These are phyloP conservation scores for Pleurotus cornucopiae DNA, from an alignment of 768 basidiomycete genomes.

Conservation along the genomic window DNA sequence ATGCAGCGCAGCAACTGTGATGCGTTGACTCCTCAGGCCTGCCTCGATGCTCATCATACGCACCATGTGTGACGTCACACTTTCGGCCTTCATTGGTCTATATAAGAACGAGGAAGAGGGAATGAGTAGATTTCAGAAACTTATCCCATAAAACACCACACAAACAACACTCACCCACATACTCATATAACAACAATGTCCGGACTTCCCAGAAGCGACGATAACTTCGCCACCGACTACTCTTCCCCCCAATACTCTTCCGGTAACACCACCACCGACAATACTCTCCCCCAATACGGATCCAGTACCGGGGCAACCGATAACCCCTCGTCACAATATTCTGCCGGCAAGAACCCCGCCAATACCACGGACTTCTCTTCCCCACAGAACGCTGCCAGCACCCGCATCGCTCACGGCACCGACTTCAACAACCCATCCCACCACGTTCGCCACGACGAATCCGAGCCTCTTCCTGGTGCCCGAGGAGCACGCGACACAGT, in stretches of 20 bases:
- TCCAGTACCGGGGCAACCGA: too few relatives aligned
- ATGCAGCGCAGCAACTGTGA: too few relatives aligned
- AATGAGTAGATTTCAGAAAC: too few relatives aligned
- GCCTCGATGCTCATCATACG: too few relatives aligned
- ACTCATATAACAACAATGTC: background rate
- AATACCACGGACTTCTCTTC: background rate
- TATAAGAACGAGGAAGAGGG: too few relatives aligned
- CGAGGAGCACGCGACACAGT: slow-evolving; percentile 21
- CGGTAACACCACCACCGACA: background rate
- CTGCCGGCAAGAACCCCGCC: background rate
- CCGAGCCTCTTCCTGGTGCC: slow-evolving; percentile 45
- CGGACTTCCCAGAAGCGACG: background rate
- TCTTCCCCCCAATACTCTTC: background rate
- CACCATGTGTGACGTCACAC: too few relatives aligned
- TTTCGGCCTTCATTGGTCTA: too few relatives aligned
- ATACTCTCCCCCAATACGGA: too few relatives aligned
- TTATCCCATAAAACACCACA: too few relatives aligned
- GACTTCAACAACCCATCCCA: slow-evolving; percentile 25
- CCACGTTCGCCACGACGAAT: slow-evolving; percentile 38
- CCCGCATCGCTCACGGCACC: background rate
- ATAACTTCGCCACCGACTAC: background rate
- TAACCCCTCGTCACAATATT: too few relatives aligned
- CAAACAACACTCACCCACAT: too few relatives aligned
- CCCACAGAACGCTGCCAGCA: background rate
- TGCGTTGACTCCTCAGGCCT: too few relatives aligned